These are phyloP conservation scores for Boletus subcaerulescens DNA, from an alignment of 768 basidiomycete genomes.

Conservation along the genomic window DNA sequence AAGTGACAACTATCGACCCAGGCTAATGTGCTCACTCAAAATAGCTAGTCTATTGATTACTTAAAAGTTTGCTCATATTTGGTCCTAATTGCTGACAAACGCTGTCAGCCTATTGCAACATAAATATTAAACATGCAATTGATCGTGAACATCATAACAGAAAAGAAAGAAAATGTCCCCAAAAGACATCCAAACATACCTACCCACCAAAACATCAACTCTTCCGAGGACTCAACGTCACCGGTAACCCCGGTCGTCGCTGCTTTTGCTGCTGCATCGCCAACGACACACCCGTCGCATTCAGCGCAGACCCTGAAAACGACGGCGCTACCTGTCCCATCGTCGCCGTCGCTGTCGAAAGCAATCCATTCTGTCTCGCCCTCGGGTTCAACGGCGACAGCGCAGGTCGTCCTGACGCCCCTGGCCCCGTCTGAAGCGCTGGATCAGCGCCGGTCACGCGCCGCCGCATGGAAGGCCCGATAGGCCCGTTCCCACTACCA, in stretches of 20 bases:
- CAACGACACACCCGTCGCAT: constrained; percentile 10
- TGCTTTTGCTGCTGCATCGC: constrained; percentile 38
- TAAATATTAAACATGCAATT: no score
- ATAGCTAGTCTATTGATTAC: no score
- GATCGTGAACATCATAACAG: background rate
- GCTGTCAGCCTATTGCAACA: no score
- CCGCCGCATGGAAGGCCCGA: constrained; percentile 53
- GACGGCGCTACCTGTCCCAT: constrained; percentile 37
- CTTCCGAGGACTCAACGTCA: constrained; percentile 36
- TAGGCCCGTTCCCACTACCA: background rate
- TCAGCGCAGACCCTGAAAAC: constrained; percentile 19
- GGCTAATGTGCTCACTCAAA: no score
- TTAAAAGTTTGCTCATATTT: no score
- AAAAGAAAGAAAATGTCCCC: background rate
- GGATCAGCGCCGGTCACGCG: constrained; percentile 56
- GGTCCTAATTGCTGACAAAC: no score
- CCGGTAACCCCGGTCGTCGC: constrained; percentile 38
- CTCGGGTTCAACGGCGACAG: constrained; percentile 76
- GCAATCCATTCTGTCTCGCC: constrained; percentile 48
- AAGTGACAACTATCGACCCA: no score
- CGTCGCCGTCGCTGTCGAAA: constrained; percentile 30
- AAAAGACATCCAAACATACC: background rate
- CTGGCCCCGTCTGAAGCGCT: constrained; percentile 23
- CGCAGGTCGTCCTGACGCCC: constrained; percentile 35
- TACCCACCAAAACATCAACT: constrained; percentile 1